Evolutionary conservation across 177 flowering plant species (phyloP), one percentile per base, ranked within the genome.

Genomic region (Tripterygium wilfordii): DNA sequence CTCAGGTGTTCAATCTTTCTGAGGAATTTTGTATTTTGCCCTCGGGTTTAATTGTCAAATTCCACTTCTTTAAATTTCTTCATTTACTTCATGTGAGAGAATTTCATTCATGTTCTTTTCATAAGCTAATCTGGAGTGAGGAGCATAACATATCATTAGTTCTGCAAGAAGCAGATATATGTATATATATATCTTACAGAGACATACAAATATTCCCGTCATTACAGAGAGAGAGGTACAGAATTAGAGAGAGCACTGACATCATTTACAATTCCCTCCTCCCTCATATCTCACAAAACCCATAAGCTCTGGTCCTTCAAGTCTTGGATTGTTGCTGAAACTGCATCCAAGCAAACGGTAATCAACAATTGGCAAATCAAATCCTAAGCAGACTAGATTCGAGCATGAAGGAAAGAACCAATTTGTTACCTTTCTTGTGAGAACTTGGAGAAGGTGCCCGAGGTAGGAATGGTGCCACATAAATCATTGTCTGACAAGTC

Each of bases 241-340:
- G n/a, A n/a, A n/a, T n/a, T n/a, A n/a, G n/a, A n/a, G n/a, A n/a
- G n/a, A n/a, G n/a, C n/a, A n/a, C n/a, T n/a, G n/a, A 12, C 52
- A 9, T 66, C 72, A 72, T 63, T 64, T 50, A 70, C 95, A 82
- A 54, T 49, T 64, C 30, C 62, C 68, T 48, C 75, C 69, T 3
- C 43, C 27, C 41, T 80, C 82, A 40, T 85, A 85, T 56, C 82
- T 77, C 63, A 86, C 91, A 42, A 71, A 83, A 22, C 95, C 95
- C 78, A 83, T 73, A 62, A 86, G 73, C 48, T 83, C 88, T 52
- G 95, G 95, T 51, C 95, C 95, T 71, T 75, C 76, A 56, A 83
- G 57, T 60, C 81, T 66, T 15, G 84, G 71, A 60, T 83, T 86
- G 15, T 83, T 75, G 79, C 51, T 67, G 42, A 75, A 86, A 56